Evolutionary conservation across 805 yeast genomes (phyloP).

Genomic region (Myxozyma geophila): DNA sequence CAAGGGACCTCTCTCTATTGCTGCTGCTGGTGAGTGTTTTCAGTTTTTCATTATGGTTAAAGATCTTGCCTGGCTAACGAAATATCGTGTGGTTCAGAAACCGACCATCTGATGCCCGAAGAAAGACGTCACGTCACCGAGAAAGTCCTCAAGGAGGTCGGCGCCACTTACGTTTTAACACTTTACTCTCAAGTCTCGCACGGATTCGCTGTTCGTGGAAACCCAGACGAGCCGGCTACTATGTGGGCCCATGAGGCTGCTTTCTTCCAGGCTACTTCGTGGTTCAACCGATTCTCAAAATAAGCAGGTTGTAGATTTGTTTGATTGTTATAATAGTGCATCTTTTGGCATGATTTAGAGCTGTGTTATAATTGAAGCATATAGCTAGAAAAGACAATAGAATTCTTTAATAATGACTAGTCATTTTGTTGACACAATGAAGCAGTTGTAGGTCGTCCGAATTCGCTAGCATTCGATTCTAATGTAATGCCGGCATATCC

Average conservation of each 20-base stretch:
- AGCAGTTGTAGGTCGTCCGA: not conserved
- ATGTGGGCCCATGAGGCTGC: constrained; percentile 72
- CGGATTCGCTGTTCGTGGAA: constrained; percentile 84
- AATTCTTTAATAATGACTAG: not conserved
- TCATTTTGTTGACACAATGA: too few species aligned
- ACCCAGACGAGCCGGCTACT: constrained; percentile 56
- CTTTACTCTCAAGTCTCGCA: constrained; percentile 67
- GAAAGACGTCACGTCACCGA: constrained; percentile 69
- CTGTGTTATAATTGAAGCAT: not conserved
- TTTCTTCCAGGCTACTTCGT: constrained; percentile 43
- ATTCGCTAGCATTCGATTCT: not conserved
- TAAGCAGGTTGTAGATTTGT: not conserved
- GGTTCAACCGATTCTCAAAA: constrained; percentile 33
- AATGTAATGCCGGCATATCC: too few species aligned
- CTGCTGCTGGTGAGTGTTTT: constrained; percentile 63
- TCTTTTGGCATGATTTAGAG: not conserved
- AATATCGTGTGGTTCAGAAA: constrained; percentile 41
- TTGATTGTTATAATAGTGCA: not conserved
- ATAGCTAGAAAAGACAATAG: not conserved
- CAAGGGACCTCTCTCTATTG: constrained; percentile 65
- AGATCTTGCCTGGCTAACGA: not conserved
- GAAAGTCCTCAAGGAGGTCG: constrained; percentile 57
- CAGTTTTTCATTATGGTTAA: not conserved
- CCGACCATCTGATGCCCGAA: constrained; percentile 61
- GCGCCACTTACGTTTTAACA: constrained; percentile 62